Evolutionary conservation across 192 early-diverging fungal species (phyloP), one percentile per base, ranked within the genome.

Genomic region (Podila minutissima): DNA sequence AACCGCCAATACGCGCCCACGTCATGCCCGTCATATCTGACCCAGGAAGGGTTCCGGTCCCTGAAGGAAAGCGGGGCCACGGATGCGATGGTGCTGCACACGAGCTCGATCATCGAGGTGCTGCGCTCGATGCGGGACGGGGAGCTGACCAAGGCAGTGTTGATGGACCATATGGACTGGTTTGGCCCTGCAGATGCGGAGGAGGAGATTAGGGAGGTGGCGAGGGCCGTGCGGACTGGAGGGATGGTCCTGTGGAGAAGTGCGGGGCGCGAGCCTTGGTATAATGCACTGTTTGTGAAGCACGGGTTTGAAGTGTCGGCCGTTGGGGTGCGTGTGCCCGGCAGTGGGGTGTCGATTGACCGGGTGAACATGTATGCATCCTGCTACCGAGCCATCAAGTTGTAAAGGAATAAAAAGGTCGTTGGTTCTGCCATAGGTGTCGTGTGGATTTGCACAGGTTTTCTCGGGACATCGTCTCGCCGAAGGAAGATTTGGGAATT

Each of bases 131-230:
- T 94, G 65, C 69, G 33, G 20, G 87, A 92, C 48, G 90, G 89
- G 37, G 92, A 94, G 71, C 79, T 96, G 17, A 90, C 91, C 63
- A 88, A 89, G 53, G 88, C 93, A 9, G 91, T 95, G 13, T 83
- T 95, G n/a, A 96, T 96, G 94, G 95, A 96, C 66, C 95, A 96
- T 72, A 89, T 96, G 85, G 94, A 96, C 75, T 95, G 94, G 95
- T 94, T 93, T 74, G 82, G 86, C 17, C 70, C 77, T 5, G 86
- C 89, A 48, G 91, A 94, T 61, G 90, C 92, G 19, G 89, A 90
- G 19, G 84, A 89, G 11, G 95, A 96, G 78, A 89, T 94, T 35
- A 71, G 48, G 15, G 89, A 90, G 12, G 88, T 95, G 49, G 83
- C 88, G 22, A 69, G 88, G 61, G 89, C 88, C 20, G 64, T 90